Evolutionary conservation across 441 rosid genomes (phyloP).

Genomic region (Geranium incanum): DNA sequence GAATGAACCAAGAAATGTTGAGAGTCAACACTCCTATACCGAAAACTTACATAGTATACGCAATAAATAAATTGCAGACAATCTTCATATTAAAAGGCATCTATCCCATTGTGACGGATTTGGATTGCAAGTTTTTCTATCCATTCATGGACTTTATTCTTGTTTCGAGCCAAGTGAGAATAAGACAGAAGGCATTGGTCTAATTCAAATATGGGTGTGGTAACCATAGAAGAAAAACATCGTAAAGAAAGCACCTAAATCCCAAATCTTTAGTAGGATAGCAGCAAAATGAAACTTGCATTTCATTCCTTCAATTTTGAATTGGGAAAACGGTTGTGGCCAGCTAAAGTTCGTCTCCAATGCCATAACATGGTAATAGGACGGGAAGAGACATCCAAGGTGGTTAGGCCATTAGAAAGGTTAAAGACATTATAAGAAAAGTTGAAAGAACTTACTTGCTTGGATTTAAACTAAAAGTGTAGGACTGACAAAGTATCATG

Average conservation of each 20-base stretch:
- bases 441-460: not conserved
- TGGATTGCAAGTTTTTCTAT: not conserved
- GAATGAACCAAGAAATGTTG: constrained; percentile 6
- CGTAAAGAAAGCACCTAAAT: not conserved
- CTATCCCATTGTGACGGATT: not conserved
- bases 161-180: not conserved
- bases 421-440: not conserved
- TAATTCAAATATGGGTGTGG: not conserved
- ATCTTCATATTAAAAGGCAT: constrained; percentile 5
- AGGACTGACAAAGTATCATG: not conserved
- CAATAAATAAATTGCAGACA: not conserved
- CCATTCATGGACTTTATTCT: not conserved
- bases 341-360: not conserved
- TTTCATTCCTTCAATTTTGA: not conserved
- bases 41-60: not conserved
- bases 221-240: not conserved
- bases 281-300: not conserved
- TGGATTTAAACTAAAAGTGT: not conserved
- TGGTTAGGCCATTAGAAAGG: not conserved
- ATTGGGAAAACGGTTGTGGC: not conserved
- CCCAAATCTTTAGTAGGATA: not conserved
- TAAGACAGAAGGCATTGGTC: not conserved
- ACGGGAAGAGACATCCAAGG: not conserved
- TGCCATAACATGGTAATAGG: not conserved
- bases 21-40: not conserved